Percentiles rank a stretch among this genome's conserved stretches.
These are phyloP conservation scores for Eruca vesicaria DNA, from an alignment of 441 rosid genomes.

Conservation along the genomic window DNA sequence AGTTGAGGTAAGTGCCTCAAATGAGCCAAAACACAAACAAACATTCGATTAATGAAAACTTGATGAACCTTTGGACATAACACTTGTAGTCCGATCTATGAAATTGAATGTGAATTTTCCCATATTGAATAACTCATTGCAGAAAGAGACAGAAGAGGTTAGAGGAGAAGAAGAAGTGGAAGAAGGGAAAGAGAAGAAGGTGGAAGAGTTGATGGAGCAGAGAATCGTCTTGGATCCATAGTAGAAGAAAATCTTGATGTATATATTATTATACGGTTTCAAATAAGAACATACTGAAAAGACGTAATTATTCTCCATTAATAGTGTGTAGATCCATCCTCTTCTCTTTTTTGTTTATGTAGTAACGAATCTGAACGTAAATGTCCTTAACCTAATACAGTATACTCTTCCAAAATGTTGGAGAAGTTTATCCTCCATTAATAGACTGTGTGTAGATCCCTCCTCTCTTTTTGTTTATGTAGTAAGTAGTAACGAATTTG, in stretches of 20 bases:
- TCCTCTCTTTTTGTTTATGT: no score
- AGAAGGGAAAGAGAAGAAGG: slow-evolving; percentile 36
- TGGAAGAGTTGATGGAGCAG: slow-evolving; percentile 36
- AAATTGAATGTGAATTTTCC: background rate
- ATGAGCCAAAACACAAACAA: background rate
- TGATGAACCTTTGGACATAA: background rate
- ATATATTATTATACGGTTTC: slow-evolving; percentile 17
- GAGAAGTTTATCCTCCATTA: no score
- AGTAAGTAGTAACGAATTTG: no score
- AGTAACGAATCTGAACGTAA: background rate
- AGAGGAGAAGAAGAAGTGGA: slow-evolving; percentile 33
- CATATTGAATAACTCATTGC: slow-evolving; percentile 1
- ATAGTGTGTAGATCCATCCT: background rate
- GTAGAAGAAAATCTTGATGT: slow-evolving; percentile 2
- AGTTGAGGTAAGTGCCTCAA: slow-evolving; percentile 49
- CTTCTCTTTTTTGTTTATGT: background rate
- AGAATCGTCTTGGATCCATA: slow-evolving; percentile 44
- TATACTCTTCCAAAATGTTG: background rate
- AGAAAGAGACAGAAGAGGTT: slow-evolving; percentile 38
- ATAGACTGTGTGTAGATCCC: no score
- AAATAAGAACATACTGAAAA: background rate
- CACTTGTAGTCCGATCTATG: background rate
- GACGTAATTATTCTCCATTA: background rate
- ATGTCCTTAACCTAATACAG: background rate
- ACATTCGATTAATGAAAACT: background rate